phyloP scores from a whole-genome alignment of 2,329 filamentous ascomycete genomes.

The Dactylellina cionopaga region DNA sequence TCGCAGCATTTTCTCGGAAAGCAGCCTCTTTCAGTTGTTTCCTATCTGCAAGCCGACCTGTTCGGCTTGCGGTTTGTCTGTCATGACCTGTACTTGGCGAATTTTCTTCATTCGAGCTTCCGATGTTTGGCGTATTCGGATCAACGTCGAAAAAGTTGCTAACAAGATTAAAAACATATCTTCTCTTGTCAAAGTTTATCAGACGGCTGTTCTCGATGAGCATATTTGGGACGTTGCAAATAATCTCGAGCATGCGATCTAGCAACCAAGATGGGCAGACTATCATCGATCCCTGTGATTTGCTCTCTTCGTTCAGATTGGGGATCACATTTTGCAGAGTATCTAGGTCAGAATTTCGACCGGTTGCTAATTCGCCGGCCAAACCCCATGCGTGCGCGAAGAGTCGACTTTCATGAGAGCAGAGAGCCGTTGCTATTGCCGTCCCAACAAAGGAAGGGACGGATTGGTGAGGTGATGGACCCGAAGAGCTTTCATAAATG shows the following conservation, averaged over 20 bases:
- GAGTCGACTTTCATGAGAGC: slow-evolving; percentile 56
- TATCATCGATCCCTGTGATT: slow-evolving; percentile 54
- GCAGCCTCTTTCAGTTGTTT: slow-evolving; percentile 56
- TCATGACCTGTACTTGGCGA: slow-evolving; percentile 21
- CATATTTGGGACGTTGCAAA: slow-evolving; percentile 59
- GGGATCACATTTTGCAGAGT: slow-evolving; percentile 57
- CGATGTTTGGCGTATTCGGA: slow-evolving; percentile 45
- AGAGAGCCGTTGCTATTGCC: slow-evolving; percentile 56
- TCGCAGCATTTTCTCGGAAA: slow-evolving; percentile 55
- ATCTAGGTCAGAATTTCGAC: slow-evolving; percentile 54
- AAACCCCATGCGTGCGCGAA: slow-evolving; percentile 56
- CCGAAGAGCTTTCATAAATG: slow-evolving; percentile 55
- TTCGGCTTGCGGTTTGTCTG: slow-evolving; percentile 36
- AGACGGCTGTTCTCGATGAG: slow-evolving; percentile 58
- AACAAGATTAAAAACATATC: slow-evolving; percentile 58
- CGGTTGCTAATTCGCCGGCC: slow-evolving; percentile 53
- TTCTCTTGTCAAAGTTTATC: slow-evolving; percentile 58
- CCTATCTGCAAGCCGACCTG: slow-evolving; percentile 43
- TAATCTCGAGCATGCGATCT: slow-evolving; percentile 57
- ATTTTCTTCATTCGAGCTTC: slow-evolving; percentile 28
- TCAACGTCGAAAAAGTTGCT: slow-evolving; percentile 56
- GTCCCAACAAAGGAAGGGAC: slow-evolving; percentile 58
- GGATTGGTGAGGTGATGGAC: slow-evolving; percentile 53
- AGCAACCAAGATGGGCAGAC: slow-evolving; percentile 58
- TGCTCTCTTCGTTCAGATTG: slow-evolving; percentile 51